phyloP scores from a whole-genome alignment of 371 early-diverging fungal species.

The Mortierella sp. region DNA sequence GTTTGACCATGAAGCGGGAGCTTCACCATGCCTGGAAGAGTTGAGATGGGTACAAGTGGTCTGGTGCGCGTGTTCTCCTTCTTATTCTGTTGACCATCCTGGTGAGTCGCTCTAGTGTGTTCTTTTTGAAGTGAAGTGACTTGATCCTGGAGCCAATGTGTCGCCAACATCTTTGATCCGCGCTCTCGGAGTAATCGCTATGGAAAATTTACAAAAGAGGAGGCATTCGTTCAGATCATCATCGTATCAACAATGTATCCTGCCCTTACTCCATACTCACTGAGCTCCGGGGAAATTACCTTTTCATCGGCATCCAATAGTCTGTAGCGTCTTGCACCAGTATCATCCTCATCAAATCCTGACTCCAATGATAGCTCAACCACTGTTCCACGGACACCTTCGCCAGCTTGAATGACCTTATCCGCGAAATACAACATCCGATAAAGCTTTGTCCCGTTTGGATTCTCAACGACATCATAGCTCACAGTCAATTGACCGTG shows the following conservation, averaged over 20 bases:
- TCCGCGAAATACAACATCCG: slow-evolving; percentile 36
- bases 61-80: slow-evolving; percentile 6
- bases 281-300: no score
- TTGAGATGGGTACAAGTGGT: slow-evolving; percentile 29
- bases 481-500: slow-evolving; percentile 23
- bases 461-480: slow-evolving; percentile 31
- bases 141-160: slow-evolving; percentile 53
- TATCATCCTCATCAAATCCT: slow-evolving; percentile 2
- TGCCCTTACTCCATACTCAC: not conserved
- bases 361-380: slow-evolving; percentile 33
- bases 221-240: not conserved
- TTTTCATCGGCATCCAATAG: slow-evolving; percentile 49
- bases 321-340: slow-evolving; percentile 14
- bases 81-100: slow-evolving; percentile 3
- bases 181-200: slow-evolving; percentile 40
- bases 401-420: slow-evolving; percentile 44
- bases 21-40: slow-evolving; percentile 32
- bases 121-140: slow-evolving; percentile 47
- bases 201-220: not conserved
- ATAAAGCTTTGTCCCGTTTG: slow-evolving; percentile 17
- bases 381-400: slow-evolving; percentile 42
- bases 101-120: slow-evolving; percentile 9
- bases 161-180: slow-evolving; percentile 42
- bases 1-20: slow-evolving; percentile 38
- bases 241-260: no score